Evolutionary conservation across 371 early-diverging fungal species (phyloP), one percentile per base, ranked within the genome.

Genomic region (Umbelopsis sp.): DNA sequence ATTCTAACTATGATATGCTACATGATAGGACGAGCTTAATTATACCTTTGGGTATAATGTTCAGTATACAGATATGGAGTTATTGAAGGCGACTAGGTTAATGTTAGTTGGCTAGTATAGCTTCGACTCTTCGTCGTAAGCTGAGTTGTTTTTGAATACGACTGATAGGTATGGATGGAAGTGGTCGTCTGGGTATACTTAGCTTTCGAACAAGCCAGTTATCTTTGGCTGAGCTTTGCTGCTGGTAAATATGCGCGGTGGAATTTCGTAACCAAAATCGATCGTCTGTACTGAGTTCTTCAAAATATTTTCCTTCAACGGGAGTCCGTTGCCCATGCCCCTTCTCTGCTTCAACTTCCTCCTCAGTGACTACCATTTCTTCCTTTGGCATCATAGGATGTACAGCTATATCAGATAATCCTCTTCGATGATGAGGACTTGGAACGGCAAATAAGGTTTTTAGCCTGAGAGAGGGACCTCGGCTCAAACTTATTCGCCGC

Each of bases 161-260:
- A 29, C 35, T 12, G 1, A 57, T 35, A 12, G 57, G 29, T 57
- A 57, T 7, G 18, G 57, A 57, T 35, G 57, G 29, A 29, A 57
- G 9, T n/a, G 11, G 57, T 16, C 29, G 35, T 18, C 37, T 57
- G 4, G 57, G 9, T 57, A 57, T 35, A 11, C 29, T 25, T 5
- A 57, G 18, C 18, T 35, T 57, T 35, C 57, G 57, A 35, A 35
- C n/a, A 35, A 57, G 57, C 57, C 57, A 57, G 35, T 35, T 57
- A 25, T 57, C 57, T 14, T 57, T 57, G 14, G n/a, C 35, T 57
- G 29, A 18, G n/a, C 35, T 57, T 18, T 57, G 57, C 7, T 57
- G 57, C 57, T 57, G 57, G 35, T 57, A 57, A 14, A 57, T 57
- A 18, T 57, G 57, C 18, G 57, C 35, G 12, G 57, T 57, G 35